phyloP scores from a whole-genome alignment of 208 protist genomes.

The Acanthamoeba royreba region DNA sequence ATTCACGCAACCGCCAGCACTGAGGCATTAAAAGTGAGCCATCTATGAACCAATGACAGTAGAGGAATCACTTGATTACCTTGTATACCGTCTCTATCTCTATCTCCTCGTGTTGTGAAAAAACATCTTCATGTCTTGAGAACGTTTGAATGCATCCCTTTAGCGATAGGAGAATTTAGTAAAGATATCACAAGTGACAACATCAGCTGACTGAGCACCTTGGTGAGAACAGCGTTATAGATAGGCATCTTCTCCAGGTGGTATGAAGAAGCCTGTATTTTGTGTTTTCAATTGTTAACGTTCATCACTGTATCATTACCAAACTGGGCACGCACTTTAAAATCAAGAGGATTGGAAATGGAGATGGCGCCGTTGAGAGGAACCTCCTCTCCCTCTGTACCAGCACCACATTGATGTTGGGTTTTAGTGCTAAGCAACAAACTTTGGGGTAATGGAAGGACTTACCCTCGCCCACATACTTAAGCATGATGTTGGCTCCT shows the following conservation, averaged over 20 bases:
- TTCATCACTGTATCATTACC: background rate
- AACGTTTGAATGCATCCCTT: background rate
- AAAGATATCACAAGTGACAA: too few species aligned
- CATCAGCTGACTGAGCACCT: too few species aligned
- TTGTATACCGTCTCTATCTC: background rate
- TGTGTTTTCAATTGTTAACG: background rate
- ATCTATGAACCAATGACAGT: background rate
- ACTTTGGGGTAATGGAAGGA: too few species aligned
- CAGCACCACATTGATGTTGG: too few species aligned
- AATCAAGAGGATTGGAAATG: background rate
- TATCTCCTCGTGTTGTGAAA: background rate
- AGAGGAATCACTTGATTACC: background rate
- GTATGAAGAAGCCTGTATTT: background rate
- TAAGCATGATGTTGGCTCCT: constrained; percentile 27
- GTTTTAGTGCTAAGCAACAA: too few species aligned
- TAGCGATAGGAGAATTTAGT: too few species aligned
- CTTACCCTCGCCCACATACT: constrained; percentile 29
- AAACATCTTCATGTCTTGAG: background rate
- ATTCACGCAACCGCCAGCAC: constrained; percentile 11
- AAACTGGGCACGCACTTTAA: background rate
- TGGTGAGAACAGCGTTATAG: background rate
- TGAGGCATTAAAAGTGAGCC: background rate
- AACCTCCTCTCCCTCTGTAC: background rate
- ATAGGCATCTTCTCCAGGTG: background rate
- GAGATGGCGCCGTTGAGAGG: background rate